Conservation (phyloP, 164 flowering plant genomes). For the Piper longum region DNA sequence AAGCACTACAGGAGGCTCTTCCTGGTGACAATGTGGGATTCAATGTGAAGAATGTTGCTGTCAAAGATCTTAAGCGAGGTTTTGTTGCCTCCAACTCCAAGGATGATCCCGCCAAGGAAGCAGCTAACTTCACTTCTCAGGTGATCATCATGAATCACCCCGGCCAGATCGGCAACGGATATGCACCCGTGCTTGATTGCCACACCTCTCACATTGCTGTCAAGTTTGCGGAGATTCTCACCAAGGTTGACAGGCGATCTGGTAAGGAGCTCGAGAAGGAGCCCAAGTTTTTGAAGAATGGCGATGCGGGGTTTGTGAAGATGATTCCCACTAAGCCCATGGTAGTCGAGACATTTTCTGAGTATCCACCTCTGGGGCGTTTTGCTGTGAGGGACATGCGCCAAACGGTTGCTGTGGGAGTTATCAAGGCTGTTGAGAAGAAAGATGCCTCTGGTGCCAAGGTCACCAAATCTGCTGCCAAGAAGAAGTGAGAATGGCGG, state of each 20-base stretch:
- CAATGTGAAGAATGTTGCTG: slow-evolving; percentile 49
- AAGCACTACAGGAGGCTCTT: slow-evolving; percentile 44
- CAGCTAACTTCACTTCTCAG: slow-evolving; percentile 14
- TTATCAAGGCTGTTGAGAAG: slow-evolving; percentile 11
- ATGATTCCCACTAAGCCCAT: slow-evolving; percentile 18
- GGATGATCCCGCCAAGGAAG: slow-evolving; percentile 38
- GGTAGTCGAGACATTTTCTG: slow-evolving; percentile 12
- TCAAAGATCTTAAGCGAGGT: slow-evolving; percentile 50
- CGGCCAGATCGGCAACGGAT: slow-evolving; percentile 12
- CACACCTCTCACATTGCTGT: slow-evolving; percentile 15
- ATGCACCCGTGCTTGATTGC: slow-evolving; percentile 13
- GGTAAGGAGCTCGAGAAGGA: slow-evolving; percentile 13
- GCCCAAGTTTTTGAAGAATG: slow-evolving; percentile 17
- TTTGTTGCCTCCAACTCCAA: slow-evolving; percentile 48
- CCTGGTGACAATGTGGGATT: slow-evolving; percentile 56
- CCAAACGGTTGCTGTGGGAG: slow-evolving; percentile 8
- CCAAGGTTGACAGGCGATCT: slow-evolving; percentile 14
- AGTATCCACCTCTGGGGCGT: slow-evolving; percentile 7
- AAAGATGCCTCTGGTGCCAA: slow-evolving; percentile 8
- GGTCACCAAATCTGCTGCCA: slow-evolving; percentile 10
- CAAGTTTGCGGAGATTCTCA: slow-evolving; percentile 9
- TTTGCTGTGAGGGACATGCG: slow-evolving; percentile 11
- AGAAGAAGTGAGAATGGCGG: slow-evolving; percentile 4
- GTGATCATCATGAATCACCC: slow-evolving; percentile 12
- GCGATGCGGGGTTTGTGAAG: slow-evolving; percentile 16